Conservation (phyloP, 495 filamentous ascomycete genomes). For the Penicillium steckii region DNA sequence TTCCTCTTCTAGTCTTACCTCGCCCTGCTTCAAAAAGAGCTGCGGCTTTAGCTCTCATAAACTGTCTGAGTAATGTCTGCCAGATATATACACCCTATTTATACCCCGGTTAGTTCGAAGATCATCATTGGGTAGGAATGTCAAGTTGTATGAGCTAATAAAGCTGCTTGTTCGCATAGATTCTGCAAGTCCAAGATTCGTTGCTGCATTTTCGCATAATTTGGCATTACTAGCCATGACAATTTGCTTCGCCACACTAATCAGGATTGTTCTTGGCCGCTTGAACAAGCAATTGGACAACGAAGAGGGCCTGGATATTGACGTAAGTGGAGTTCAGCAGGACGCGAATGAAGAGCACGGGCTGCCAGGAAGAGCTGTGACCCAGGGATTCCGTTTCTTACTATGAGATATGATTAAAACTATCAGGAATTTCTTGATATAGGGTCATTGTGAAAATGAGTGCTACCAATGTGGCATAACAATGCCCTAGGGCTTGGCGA, state of each 20-base stretch:
- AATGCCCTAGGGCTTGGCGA: too few relatives aligned
- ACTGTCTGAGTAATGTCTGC: conserved; percentile 22
- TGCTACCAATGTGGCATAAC: too few relatives aligned
- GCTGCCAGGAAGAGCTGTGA: conserved; percentile 8
- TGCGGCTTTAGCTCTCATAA: conserved; percentile 20
- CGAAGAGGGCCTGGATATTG: conserved; percentile 19
- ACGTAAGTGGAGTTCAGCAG: background rate
- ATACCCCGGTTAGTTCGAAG: conserved; percentile 12
- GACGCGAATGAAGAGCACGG: conserved; percentile 14
- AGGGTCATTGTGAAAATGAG: too few relatives aligned
- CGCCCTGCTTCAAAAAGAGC: conserved; percentile 23
- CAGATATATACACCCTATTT: conserved; percentile 21
- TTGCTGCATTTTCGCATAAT: conserved; percentile 22
- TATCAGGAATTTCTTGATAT: too few relatives aligned
- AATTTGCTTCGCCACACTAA: conserved; percentile 17
- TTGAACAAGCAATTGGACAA: conserved; percentile 33
- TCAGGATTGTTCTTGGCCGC: conserved; percentile 24
- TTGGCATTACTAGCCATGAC: conserved; percentile 19
- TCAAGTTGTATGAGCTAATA: background rate
- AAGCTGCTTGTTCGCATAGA: conserved; percentile 5
- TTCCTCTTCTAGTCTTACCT: conserved; percentile 10
- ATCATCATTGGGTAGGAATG: background rate
- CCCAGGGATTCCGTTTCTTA: conserved; percentile 15
- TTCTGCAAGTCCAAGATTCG: conserved; percentile 19
- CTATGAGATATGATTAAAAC: conserved; percentile 3